Evolutionary conservation across 2,329 filamentous ascomycete species (phyloP), one percentile per base, ranked within the genome.

Genomic region (Aurifilum marmelostoma): DNA sequence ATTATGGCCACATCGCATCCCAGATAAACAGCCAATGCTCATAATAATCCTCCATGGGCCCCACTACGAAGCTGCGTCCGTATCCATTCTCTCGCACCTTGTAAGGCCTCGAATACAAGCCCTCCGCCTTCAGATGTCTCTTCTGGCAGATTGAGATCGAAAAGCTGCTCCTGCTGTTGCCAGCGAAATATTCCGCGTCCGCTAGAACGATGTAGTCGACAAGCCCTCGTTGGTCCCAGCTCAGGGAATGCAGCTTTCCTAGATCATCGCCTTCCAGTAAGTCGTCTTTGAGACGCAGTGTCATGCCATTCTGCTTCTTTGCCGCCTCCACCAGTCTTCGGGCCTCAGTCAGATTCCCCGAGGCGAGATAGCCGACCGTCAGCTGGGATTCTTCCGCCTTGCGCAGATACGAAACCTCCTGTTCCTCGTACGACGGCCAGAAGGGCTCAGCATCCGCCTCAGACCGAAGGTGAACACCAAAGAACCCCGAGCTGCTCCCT

Each of bases 11-110:
- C 74, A 82, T 76, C 2, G 80, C 79, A 68, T 83, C 81, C 73
- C 77, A 83, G 77, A 85, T 82, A 72, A 82, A 85, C 68, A 84
- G 77, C 82, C 82, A 84, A 71, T 83, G 81, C 16, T 80, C 78
- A 78, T 80, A 84, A 74, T 83, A 84, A 64, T 77, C 77, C 12
- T 81, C 77, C 60, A 82, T 83, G 27, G 79, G 78, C 0, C 83
- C 83, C 12, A 83, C 77, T 7, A 85, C 75, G 71, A 80, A 81
- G 24, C 80, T 83, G 37, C 78, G 74, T 1, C 77, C 79, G 68
- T 84, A 82, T 2, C 81, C 81, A 6, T 80, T 79, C 1, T 77
- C 78, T 21, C 79, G 80, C 24, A 79, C 75, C 72, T 77, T 82
- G 76, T 82, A 84, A 4, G 80, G 81, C 60, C 82, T 74, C 11